Conservation (phyloP, 495 filamentous ascomycete genomes). For the Aspergillus campestris region DNA sequence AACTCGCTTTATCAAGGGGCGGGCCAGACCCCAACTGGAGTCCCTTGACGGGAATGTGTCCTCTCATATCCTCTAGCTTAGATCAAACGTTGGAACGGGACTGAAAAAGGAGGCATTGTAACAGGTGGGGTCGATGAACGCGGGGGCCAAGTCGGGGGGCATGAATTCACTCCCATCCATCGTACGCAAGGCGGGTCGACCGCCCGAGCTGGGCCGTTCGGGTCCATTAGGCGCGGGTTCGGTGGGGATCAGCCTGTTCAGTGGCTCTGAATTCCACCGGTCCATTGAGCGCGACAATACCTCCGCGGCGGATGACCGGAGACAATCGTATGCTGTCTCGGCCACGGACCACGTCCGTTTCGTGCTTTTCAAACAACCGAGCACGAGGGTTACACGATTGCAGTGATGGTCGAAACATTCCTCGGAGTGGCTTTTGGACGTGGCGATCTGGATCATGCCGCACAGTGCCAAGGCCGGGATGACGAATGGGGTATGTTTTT, state of each 20-base stretch:
- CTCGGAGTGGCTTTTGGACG: conserved; percentile 24
- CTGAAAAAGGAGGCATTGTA: conserved; percentile 26
- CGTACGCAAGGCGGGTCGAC: conserved; percentile 8
- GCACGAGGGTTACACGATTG: conserved; percentile 31
- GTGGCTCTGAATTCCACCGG: conserved; percentile 23
- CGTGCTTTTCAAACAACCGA: conserved; percentile 31
- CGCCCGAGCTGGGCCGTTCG: conserved; percentile 11
- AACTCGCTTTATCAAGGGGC: too few species aligned
- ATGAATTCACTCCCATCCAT: conserved; percentile 20
- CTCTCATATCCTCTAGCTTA: conserved; percentile 5
- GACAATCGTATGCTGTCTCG: conserved; percentile 19
- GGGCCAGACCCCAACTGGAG: too few species aligned
- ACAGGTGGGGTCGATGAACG: conserved; percentile 28
- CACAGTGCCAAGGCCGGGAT: conserved; percentile 26
- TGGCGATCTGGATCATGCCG: conserved; percentile 33
- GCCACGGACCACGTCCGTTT: conserved; percentile 27
- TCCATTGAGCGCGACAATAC: conserved; percentile 26
- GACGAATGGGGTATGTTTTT: conserved; percentile 30
- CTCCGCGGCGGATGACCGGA: conserved; percentile 26
- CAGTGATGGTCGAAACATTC: conserved; percentile 37
- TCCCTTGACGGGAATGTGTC: too few species aligned
- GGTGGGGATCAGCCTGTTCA: conserved; percentile 16
- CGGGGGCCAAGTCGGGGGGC: conserved; percentile 19
- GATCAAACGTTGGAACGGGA: conserved; percentile 21
- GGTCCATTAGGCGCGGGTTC: conserved; percentile 13